Base-by-base conservation (phyloP, 1,284 basidiomycete genomes). In the Heterobasidion irregulare region DNA sequence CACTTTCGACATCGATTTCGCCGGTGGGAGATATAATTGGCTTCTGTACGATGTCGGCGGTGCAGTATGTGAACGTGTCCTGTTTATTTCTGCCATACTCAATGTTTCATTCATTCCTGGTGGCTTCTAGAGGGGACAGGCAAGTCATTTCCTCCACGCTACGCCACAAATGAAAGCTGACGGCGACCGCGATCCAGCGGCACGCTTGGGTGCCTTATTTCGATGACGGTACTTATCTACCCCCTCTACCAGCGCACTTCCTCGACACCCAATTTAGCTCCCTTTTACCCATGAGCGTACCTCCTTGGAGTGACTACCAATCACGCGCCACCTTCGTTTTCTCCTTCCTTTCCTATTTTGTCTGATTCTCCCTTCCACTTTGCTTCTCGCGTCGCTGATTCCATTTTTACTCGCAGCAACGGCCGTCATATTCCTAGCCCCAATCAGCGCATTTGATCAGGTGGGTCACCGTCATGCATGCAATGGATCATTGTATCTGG, bases 391-490 rank as follows among this genome's bases (percentile, higher is more conserved):
- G 44, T 34, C 43, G 26, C 50, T 53, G 43, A 52, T 49, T 56
- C 48, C 56, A 35, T 54, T 38, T 26, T 15, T 56, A 54, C 47
- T 35, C 57, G 19, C 63, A 86, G 83, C 85, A 7, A 84, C 82
- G 52, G 85, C 84, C 19, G 82, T 87, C 63, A 86, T 88, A 64
- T 88, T 87, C 65, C 70, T 87, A 53, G 88, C 87, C 53, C 89
- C 88, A 41, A 85, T 91, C 61, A 88, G 86, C 63, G 88, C 89
- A 46, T 91, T 87, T 64, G 88, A 91, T 73, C 87, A 89, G 79
- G 86, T 82, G 62, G 60, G 70, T 57, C 34, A 8, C 18, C 2
- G 18, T 15, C 26, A 56, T 53, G 55, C 45, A n/a, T 19, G 33
- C 15, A 45, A 41, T 19, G 32, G 16, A 18, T 34, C 7, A 33